These are phyloP conservation scores for Lasiosphaeria miniovina DNA, from an alignment of 495 filamentous ascomycete genomes.

Conservation along the genomic window DNA sequence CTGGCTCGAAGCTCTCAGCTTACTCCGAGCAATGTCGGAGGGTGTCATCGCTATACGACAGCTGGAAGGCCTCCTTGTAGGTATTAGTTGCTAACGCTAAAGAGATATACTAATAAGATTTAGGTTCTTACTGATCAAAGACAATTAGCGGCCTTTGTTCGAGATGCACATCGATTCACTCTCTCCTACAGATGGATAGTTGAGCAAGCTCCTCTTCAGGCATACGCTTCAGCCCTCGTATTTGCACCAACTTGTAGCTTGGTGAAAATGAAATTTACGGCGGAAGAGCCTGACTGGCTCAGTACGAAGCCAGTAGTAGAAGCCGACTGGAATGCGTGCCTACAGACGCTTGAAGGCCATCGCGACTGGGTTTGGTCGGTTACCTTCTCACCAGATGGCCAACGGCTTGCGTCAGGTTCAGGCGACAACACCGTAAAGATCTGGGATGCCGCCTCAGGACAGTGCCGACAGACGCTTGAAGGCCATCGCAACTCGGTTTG, in stretches of 20 bases:
- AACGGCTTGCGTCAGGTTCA: conserved; percentile 7
- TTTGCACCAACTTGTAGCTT: conserved; percentile 6
- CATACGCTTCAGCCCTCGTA: conserved; percentile 11
- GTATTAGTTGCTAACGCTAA: conserved; percentile 5
- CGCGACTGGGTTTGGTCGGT: neutral
- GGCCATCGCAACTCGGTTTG: conserved; percentile 6
- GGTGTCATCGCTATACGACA: conserved; percentile 21
- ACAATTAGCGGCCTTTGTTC: conserved; percentile 10
- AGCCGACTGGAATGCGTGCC: conserved; percentile 10
- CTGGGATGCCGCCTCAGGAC: conserved; percentile 4
- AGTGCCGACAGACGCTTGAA: conserved; percentile 10
- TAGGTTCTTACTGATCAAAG: conserved; percentile 4
- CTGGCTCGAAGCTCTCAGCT: no score
- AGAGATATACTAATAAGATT: conserved; percentile 6
- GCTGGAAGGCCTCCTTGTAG: conserved; percentile 21
- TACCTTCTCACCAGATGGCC: conserved; percentile 3
- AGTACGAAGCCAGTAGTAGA: conserved; percentile 7
- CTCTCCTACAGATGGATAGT: conserved; percentile 24
- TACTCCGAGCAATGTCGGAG: no score
- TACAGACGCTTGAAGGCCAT: conserved; percentile 5
- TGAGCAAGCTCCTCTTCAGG: conserved; percentile 21
- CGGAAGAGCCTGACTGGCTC: conserved; percentile 7
- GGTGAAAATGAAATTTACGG: conserved; percentile 3
- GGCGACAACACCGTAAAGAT: conserved; percentile 3
- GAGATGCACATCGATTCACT: conserved; percentile 28